These are phyloP conservation scores for Luffa acutangula DNA, from an alignment of 306 rosid genomes.

Conservation along the genomic window DNA sequence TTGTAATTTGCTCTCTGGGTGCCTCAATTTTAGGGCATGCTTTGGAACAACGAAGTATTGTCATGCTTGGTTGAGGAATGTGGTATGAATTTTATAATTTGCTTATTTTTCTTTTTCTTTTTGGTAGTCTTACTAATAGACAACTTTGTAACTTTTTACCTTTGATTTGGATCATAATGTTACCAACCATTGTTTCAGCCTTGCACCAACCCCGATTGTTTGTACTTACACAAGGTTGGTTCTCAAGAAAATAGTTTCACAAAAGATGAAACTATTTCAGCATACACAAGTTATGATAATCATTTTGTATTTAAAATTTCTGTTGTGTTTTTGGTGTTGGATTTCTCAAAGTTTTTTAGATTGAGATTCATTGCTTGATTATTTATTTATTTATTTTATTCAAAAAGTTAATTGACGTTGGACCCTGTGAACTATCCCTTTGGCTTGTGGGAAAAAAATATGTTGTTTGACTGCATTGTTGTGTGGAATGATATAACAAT, in stretches of 20 bases:
- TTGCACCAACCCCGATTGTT: slow-evolving; percentile 94
- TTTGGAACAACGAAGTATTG: slow-evolving; percentile 99
- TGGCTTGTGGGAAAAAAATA: background rate
- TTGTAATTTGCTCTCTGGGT: background rate
- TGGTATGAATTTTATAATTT: slow-evolving; percentile 43
- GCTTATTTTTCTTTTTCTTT: background rate
- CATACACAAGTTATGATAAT: slow-evolving; percentile 61
- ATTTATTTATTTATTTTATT: background rate
- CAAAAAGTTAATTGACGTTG: background rate
- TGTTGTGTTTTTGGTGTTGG: background rate
- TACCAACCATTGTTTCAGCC: slow-evolving; percentile 43
- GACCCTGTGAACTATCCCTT: background rate
- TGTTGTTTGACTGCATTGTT: background rate
- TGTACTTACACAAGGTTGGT: slow-evolving; percentile 88
- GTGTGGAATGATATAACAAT: background rate
- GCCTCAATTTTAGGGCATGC: slow-evolving; percentile 62
- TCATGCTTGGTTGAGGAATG: slow-evolving; percentile 96
- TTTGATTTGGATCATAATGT: background rate
- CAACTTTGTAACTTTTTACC: slow-evolving; percentile 10
- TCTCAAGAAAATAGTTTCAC: slow-evolving; percentile 86
- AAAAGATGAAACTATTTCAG: slow-evolving; percentile 95
- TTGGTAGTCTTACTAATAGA: background rate
- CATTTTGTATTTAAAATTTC: background rate
- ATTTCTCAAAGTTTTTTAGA: background rate
- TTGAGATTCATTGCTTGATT: background rate